Conservation (phyloP, 2,329 filamentous ascomycete species). For the Orbilia quercus region DNA sequence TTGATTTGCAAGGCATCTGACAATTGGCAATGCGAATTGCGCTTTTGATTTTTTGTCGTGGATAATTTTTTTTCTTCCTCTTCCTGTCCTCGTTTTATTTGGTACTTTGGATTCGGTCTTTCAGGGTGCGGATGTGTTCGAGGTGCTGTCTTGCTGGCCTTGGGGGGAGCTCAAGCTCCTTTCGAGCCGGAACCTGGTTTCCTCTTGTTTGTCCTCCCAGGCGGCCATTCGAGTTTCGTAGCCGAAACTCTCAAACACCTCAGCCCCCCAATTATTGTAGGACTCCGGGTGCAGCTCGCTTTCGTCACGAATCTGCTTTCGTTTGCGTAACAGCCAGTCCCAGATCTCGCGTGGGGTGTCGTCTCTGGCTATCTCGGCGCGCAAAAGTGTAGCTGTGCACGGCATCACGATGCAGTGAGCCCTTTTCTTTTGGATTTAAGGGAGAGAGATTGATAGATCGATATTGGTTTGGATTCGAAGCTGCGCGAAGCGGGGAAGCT, state of each 20-base stretch:
- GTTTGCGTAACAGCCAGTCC: constrained; percentile 49
- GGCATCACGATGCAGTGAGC: constrained; percentile 27
- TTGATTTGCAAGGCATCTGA: constrained; percentile 25
- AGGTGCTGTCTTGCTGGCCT: constrained; percentile 3
- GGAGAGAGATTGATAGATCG: too few relatives aligned
- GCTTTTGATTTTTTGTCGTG: background rate
- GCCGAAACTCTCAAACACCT: constrained; percentile 31
- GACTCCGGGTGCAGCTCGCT: constrained; percentile 35
- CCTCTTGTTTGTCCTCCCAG: constrained; percentile 48
- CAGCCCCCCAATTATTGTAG: constrained; percentile 41
- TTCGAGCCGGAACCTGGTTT: constrained; percentile 35
- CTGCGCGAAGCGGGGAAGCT: constrained; percentile 54
- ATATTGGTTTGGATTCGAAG: too few relatives aligned
- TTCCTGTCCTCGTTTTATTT: background rate
- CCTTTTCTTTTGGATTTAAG: background rate
- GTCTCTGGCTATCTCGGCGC: constrained; percentile 48
- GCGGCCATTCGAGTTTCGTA: constrained; percentile 47
- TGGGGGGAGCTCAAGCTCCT: constrained; percentile 21
- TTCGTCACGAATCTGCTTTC: constrained; percentile 42
- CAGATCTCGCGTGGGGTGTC: constrained; percentile 42
- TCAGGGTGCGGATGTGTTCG: constrained; percentile 24
- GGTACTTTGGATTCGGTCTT: too few relatives aligned
- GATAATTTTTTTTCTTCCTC: background rate
- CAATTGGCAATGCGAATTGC: background rate
- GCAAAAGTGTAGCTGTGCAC: constrained; percentile 42